A percentile compares a stretch with the other conserved stretches of the same genome.
Conservation (phyloP, 257 asterid species). For the Ligustrum vulgare region DNA sequence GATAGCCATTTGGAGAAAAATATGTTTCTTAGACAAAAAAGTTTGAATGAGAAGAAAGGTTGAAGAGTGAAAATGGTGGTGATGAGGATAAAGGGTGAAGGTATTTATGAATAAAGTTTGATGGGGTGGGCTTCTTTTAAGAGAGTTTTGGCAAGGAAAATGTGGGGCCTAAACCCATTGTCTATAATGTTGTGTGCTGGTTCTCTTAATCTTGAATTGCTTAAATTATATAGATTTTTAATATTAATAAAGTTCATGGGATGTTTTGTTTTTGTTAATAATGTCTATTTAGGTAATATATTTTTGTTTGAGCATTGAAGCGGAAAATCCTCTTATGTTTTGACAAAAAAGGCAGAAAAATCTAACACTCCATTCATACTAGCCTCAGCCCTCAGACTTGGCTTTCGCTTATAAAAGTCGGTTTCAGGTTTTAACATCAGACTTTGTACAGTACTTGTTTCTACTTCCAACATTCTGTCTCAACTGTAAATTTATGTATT, state of each 20-base stretch:
- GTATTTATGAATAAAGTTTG: constrained; percentile 47
- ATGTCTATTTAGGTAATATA: not conserved
- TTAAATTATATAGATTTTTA: too few relatives aligned
- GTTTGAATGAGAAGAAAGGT: not conserved
- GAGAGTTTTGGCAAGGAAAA: constrained; percentile 40
- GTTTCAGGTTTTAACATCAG: constrained; percentile 48
- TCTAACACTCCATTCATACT: not conserved
- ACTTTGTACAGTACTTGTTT: constrained; percentile 25
- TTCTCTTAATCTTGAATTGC: too few relatives aligned
- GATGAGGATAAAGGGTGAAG: constrained; percentile 26
- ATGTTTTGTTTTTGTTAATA: not conserved
- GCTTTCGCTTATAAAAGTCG: constrained; percentile 40
- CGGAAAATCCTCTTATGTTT: constrained; percentile 8
- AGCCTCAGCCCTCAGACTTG: constrained; percentile 45
- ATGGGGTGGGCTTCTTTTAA: constrained; percentile 28
- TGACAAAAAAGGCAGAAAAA: constrained; percentile 22
- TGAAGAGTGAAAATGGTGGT: constrained; percentile 14
- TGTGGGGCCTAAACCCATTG: constrained; percentile 37
- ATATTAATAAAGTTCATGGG: not conserved
- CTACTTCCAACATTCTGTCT: constrained; percentile 58
- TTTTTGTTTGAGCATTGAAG: constrained; percentile 1
- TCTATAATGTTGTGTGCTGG: constrained; percentile 30
- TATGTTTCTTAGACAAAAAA: not conserved
- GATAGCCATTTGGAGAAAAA: constrained; percentile 32
- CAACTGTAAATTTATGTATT: constrained; percentile 7